Base-by-base conservation (phyloP, 768 basidiomycete species). In the Tylopilus vinaceipallidus region DNA sequence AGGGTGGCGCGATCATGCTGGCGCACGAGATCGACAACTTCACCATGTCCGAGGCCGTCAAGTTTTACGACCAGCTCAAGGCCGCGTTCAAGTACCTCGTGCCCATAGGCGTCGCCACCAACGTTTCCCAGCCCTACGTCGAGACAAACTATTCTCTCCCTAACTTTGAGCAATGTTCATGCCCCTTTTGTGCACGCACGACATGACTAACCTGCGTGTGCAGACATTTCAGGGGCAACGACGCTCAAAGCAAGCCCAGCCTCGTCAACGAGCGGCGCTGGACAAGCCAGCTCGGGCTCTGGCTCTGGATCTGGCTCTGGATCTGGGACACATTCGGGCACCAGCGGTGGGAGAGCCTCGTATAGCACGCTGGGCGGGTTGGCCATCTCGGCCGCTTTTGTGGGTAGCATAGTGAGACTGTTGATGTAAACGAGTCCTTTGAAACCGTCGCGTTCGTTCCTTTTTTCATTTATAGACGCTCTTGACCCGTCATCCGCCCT, bases 11-110 rank as follows among this genome's bases (percentile, higher is more conserved):
- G 0, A 80, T 83, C 50, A 71, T 82, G 42, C 63, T 83, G 47
- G 76, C 77, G 4, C 83, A 84, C 49, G 83, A 84, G 49, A 57
- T 83, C 50, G 78, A 79, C 58, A 80, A 79, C 52, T 82, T 70
- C 52, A 84, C 83, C 4, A 83, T 84, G 83, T 58, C 63, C n/a
- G 72, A 78, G 56, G 83, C 82, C 1, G 57, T 80, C n/a, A 75
- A 79, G 43, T 78, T 67, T 53, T 78, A 82, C 50, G 57, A 68
- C 2, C 65, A 66, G 47, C 65, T 84, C 23, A 73, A 73, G 49
- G 41, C 64, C 4, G 71, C 71, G 0, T 84, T 84, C 59, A 30
- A 63, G 47, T 39, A 78, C 52, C 59, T 84, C 23, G 78, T 81
- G 10, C 82, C 83, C 16, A 64, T 84, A 36, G 76, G 72, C 12